Evolutionary conservation across 495 filamentous ascomycete species (phyloP).

Genomic region (Tirmania nivea): DNA sequence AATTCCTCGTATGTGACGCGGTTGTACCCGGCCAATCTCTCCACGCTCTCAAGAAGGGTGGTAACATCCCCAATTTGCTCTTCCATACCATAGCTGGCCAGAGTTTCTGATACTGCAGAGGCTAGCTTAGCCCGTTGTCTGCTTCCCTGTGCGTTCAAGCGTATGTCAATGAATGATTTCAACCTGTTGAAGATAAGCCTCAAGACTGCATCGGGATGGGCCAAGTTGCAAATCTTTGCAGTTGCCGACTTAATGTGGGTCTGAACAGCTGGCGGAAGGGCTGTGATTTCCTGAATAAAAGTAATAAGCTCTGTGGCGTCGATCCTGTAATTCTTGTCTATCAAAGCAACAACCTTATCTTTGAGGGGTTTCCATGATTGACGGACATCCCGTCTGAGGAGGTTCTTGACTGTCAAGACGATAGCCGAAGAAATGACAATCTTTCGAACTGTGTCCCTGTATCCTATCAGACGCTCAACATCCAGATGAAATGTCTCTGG

Average conservation of each 20-base stretch:
- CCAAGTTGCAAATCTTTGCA: constrained; percentile 24
- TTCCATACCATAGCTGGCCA: constrained; percentile 57
- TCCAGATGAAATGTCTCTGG: constrained; percentile 82
- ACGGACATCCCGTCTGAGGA: constrained; percentile 80
- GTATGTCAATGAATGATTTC: constrained; percentile 48
- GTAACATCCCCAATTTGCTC: constrained; percentile 81
- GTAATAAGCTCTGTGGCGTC: constrained; percentile 27
- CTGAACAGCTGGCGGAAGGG: constrained; percentile 22
- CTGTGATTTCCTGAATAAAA: constrained; percentile 30
- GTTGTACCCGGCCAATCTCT: constrained; percentile 55
- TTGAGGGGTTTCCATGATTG: constrained; percentile 77
- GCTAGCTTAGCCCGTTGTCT: constrained; percentile 64
- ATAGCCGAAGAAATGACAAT: constrained; percentile 59
- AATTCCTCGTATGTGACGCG: constrained; percentile 53
- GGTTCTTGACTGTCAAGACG: constrained; percentile 77
- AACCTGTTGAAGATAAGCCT: constrained; percentile 57
- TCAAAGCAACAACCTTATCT: constrained; percentile 40
- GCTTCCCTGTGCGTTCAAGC: constrained; percentile 53
- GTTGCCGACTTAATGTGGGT: constrained; percentile 17
- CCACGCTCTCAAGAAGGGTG: constrained; percentile 57
- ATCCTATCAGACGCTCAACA: constrained; percentile 38
- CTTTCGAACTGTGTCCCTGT: constrained; percentile 52
- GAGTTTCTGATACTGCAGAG: constrained; percentile 58
- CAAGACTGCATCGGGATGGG: constrained; percentile 55
- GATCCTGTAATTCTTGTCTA: constrained; percentile 43